Evolutionary conservation across 2,329 filamentous ascomycete genomes (phyloP), one percentile per base, ranked within the genome.

Genomic region (Epichloe baconii): DNA sequence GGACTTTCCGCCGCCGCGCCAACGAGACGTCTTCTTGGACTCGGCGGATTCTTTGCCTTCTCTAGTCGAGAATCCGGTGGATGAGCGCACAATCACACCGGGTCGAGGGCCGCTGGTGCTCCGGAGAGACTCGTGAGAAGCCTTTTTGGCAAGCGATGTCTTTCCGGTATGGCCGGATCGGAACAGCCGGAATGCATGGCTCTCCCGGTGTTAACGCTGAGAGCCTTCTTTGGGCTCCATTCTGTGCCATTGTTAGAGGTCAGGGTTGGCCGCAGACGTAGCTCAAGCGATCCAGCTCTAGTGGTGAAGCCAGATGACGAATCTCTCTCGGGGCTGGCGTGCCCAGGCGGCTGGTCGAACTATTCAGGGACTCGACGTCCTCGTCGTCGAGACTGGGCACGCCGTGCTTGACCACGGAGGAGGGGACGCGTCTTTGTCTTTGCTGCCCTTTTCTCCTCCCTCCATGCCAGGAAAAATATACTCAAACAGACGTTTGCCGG

Each of bases 391-490:
- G 11, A 54, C 26, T 14, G 57, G 52, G 64, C 15, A 50, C 35
- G 11, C 43, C 23, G 14, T 66, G 77, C 56, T 71, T 76, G 38
- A 73, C 52, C 52, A 75, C 63, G 67, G 83, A 81, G 67, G 83
- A 81, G 0, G 83, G 80, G 5, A 82, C 50, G 81, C 79, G 37
- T 75, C 76, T 53, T 77, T 79, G 36, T 75, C 76, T 53, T 77
- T 78, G 35, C 69, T 68, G 46, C 71, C 71, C 51, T 69, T 71
- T 68, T 65, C 83, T n/a, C 65, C 71, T n/a, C 66, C 71, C 19
- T 84, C 83, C 58, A 87, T 80, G 11, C 86, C 88, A 0, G 93
- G 94, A 72, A 98, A 98, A 59, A 98, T 88, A 67, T 98, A 98
- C 68, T 96, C 90, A 58, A 98, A 95, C 2, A 98, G 74, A 58